A percentile compares a stretch with the other conserved stretches of the same genome.
Evolutionary conservation across 345 rosid genomes (phyloP).

Genomic region (Cochlearia excelsa): DNA sequence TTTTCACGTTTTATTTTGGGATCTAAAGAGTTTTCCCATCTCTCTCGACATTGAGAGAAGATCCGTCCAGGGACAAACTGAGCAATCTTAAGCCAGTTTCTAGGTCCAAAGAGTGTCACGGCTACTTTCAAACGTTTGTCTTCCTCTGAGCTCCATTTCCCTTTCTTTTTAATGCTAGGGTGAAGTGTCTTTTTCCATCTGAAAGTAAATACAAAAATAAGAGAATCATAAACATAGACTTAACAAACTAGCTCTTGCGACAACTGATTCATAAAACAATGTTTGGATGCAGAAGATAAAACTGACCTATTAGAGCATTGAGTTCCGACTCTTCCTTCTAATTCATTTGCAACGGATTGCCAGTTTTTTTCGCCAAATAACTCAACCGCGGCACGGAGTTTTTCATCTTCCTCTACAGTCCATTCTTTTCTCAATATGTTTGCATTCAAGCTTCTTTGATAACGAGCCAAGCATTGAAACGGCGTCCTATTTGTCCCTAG

Average conservation of each 20-base stretch:
- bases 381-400: constrained; percentile 70
- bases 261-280: constrained; percentile 1
- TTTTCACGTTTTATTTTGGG: constrained; percentile 55
- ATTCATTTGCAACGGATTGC: constrained; percentile 76
- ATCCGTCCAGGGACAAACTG: constrained; percentile 84
- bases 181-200: constrained; percentile 83
- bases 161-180: constrained; percentile 51
- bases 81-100: constrained; percentile 77
- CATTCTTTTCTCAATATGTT: constrained; percentile 66
- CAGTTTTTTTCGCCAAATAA: constrained; percentile 69
- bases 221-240: constrained; percentile 14
- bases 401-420: constrained; percentile 82
- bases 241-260: constrained; percentile 6
- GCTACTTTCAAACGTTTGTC: constrained; percentile 72
- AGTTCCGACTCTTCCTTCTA: constrained; percentile 72
- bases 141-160: constrained; percentile 68
- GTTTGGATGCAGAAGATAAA: constrained; percentile 14
- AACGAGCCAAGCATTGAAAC: constrained; percentile 77
- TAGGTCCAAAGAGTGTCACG: constrained; percentile 72
- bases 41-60: constrained; percentile 76
- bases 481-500: constrained; percentile 81
- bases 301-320: constrained; percentile 93
- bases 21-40: constrained; percentile 81
- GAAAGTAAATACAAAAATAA: constrained; percentile 21
- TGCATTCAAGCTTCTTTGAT: constrained; percentile 79